These are phyloP conservation scores for Phytophthora foliorum DNA, from an alignment of 352 stramenopile genomes.

Conservation along the genomic window DNA sequence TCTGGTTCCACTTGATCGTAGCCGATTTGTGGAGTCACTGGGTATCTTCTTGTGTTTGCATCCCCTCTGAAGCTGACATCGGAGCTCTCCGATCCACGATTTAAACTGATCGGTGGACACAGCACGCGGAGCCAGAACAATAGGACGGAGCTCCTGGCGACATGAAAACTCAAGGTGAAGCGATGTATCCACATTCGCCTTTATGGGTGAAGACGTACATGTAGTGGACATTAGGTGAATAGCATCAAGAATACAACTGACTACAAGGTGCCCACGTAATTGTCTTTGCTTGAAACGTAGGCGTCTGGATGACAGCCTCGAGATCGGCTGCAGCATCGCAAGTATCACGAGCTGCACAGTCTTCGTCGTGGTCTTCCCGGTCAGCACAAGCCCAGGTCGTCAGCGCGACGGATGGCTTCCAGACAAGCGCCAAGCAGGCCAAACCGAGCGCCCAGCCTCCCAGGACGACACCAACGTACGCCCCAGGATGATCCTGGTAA, in stretches of 20 bases:
- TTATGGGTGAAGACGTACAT: neutral
- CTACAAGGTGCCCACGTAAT: neutral
- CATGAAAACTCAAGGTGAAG: neutral
- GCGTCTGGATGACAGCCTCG: slow-evolving; percentile 17
- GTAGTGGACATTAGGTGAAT: neutral
- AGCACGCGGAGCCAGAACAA: neutral
- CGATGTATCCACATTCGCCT: neutral
- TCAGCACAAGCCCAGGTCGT: slow-evolving; percentile 30
- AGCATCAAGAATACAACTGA: neutral
- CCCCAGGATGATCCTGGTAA: slow-evolving; percentile 19
- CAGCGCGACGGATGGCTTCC: slow-evolving; percentile 25
- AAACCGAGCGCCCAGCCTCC: slow-evolving; percentile 18
- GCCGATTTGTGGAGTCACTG: neutral
- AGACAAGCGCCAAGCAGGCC: slow-evolving; percentile 17
- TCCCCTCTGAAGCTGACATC: neutral
- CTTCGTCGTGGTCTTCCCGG: slow-evolving; percentile 8
- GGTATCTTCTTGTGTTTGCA: neutral
- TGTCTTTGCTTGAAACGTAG: slow-evolving; percentile 9
- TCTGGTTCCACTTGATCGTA: neutral
- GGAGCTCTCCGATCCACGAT: neutral
- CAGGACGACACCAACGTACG: slow-evolving; percentile 23
- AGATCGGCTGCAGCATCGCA: slow-evolving; percentile 8
- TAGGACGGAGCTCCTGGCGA: neutral
- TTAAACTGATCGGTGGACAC: neutral
- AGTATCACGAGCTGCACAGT: neutral